Base-by-base conservation (phyloP, 192 early-diverging fungal genomes). In the Diversispora epigaea region DNA sequence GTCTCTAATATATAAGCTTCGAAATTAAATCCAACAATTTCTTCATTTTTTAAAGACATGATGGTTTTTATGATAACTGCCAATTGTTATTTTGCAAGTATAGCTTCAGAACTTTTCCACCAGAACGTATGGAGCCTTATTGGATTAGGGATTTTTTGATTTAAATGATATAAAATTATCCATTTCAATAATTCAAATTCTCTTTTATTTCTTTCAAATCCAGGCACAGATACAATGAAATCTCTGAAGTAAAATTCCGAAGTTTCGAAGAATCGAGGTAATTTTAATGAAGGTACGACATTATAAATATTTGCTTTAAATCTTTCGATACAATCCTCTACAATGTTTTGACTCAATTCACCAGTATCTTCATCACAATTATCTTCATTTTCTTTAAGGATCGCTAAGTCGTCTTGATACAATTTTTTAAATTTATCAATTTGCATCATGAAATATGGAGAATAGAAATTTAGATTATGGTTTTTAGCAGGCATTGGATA, bases 381-480 rank as follows among this genome's bases (percentile, higher is more conserved):
- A 11, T 54, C 71, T 19, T 72, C 71, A 4, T 72, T n/a, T 6
- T 72, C 71, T 22, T 0, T 25, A 25, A 32, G 15, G 7, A 57
- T 15, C 8, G 21, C 12, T 3, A 55, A 4, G 10, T 17, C 57
- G 12, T 72, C 55, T 21, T 47, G 21, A 58, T 72, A 72, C 3
- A 55, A 57, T 14, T 4, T n/a, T 41, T 72, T 72, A 50, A 72
- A 72, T 22, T 47, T 58, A 7, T 72, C 41, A 19, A 72, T 72
- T 55, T 41, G 52, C 5, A 58, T 50, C 49, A 52, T 50, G 22
- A 72, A 72, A 52, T 72, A 55, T 6, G 54, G 54, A 72, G 21
- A 72, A 72, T 39, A 52, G 70, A 47, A 72, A 58, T 43, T 39
- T 15, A 72, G 22, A 21, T 41, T 15, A 45, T 50, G 17, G 7